Conservation (phyloP, 108 stramenopile species). For the Seminavis robusta region DNA sequence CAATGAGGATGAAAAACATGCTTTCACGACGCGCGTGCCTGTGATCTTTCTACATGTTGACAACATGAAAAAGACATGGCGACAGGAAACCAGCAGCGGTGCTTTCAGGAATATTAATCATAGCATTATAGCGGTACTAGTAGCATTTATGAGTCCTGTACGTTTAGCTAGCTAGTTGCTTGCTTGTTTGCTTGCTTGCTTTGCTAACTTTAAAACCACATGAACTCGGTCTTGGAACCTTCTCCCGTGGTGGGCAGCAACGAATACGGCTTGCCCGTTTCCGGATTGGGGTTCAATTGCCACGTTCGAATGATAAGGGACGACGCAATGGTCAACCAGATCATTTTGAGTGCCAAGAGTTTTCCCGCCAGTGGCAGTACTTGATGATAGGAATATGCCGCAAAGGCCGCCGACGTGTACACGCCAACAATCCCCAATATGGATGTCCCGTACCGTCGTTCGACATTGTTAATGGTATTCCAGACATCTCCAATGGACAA, state of each 20-base stretch:
- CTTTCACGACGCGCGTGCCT: too few relatives aligned
- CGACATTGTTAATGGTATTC: constrained; percentile 95
- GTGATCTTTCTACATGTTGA: too few relatives aligned
- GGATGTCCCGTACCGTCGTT: constrained; percentile 76
- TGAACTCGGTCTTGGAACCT: constrained; percentile 34
- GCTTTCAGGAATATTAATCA: too few relatives aligned
- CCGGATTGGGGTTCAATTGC: constrained; percentile 63
- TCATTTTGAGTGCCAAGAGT: constrained; percentile 53
- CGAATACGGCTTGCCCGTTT: constrained; percentile 36
- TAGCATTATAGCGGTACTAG: too few relatives aligned
- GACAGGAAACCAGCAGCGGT: too few relatives aligned
- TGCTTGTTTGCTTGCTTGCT: too few relatives aligned
- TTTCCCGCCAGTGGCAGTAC: constrained; percentile 69
- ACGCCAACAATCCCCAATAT: constrained; percentile 63
- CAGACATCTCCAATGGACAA: constrained; percentile 89
- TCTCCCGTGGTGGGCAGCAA: constrained; percentile 57
- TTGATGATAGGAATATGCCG: constrained; percentile 57
- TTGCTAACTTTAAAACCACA: constrained; percentile 39
- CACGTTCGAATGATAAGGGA: constrained; percentile 71
- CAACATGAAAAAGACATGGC: too few relatives aligned
- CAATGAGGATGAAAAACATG: too few relatives aligned
- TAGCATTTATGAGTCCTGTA: too few relatives aligned
- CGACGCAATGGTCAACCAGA: constrained; percentile 75
- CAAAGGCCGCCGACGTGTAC: constrained; percentile 52
- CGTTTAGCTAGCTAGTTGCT: too few relatives aligned